Evolutionary conservation across 2,329 filamentous ascomycete species (phyloP).

Genomic region (Nectriaceae sp.): DNA sequence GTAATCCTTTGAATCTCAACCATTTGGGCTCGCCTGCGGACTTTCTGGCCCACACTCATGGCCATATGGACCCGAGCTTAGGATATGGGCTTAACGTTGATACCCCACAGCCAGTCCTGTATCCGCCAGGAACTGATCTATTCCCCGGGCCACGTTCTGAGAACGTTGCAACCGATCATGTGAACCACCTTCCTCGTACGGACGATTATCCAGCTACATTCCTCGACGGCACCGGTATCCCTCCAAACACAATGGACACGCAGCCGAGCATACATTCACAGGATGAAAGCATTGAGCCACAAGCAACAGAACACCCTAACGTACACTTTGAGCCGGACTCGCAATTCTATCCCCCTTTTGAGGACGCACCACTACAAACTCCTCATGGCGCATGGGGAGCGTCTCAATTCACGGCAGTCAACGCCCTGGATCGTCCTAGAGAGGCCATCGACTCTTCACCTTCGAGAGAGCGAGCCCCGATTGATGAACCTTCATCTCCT

Average conservation of each 20-base stretch:
- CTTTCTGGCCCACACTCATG: conserved; percentile 11
- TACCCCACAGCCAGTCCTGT: conserved; percentile 18
- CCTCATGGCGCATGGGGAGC: background rate
- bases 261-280: conserved; percentile 14
- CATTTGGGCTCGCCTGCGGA: conserved; percentile 4
- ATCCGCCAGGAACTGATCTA: conserved; percentile 12
- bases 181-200: conserved; percentile 4
- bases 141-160: conserved; percentile 13
- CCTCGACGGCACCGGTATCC: conserved; percentile 13
- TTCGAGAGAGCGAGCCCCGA: too few relatives aligned
- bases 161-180: conserved; percentile 6
- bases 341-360: conserved; percentile 12
- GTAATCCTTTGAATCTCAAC: conserved; percentile 15
- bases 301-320: background rate
- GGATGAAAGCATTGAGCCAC: conserved; percentile 3
- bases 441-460: background rate
- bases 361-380: background rate
- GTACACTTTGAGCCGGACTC: conserved; percentile 11
- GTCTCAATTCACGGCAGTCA: background rate
- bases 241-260: conserved; percentile 6
- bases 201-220: conserved; percentile 26
- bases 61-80: conserved; percentile 9
- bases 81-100: conserved; percentile 17
- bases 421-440: background rate
- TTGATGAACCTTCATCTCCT: background rate